Evolutionary conservation across 2,329 filamentous ascomycete genomes (phyloP), one percentile per base, ranked within the genome.

Genomic region (Neospermospora avenae): DNA sequence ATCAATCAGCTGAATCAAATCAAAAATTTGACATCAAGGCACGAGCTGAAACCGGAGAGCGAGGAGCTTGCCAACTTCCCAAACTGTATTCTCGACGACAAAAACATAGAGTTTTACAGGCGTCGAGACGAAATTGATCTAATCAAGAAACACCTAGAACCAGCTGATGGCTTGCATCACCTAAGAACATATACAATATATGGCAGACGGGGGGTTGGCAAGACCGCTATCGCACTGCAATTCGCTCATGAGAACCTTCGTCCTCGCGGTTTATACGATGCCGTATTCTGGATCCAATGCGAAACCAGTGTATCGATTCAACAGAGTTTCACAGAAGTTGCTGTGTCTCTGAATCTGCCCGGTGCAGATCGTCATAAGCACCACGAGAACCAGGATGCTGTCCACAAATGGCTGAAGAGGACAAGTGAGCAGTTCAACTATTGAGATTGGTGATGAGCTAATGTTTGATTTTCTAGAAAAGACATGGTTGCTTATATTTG

Each of bases 311-410:
- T 65, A 3, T 60, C 65, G 10, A 52, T 71, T 7, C 61, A 65
- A 20, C 69, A 71, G 49, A 71, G 69, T 34, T 71, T 70, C 52
- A 67, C 68, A 10, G 61, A 70, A 48, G 64, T 69, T 31, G 67
- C 68, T 22, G 54, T 69, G 2, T 46, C 44, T 13, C 58, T 71
- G 2, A 66, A 68, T 57, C 52, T 72, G 28, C 65, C 63, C 10
- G 67, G 60, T 14, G 66, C 67, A 20, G 63, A 64, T 37, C 22
- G 44, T 25, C 22, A 46, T 4, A 24, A 24, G 10, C 57, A 59
- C 31, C 61, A 63, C 25, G 64, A 66, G 25, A 66, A 66, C 53
- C 60, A 55, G n/a, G 24, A 63, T 0, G 58, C 60, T 0, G 64
- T 66, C 2, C 54, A 51, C 13, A 63, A 63, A 24, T 66, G 64